Percentiles rank a stretch among this genome's conserved stretches.
Evolutionary conservation across 2,329 filamentous ascomycete genomes (phyloP).

Genomic region (Aspergillus phoenicis): DNA sequence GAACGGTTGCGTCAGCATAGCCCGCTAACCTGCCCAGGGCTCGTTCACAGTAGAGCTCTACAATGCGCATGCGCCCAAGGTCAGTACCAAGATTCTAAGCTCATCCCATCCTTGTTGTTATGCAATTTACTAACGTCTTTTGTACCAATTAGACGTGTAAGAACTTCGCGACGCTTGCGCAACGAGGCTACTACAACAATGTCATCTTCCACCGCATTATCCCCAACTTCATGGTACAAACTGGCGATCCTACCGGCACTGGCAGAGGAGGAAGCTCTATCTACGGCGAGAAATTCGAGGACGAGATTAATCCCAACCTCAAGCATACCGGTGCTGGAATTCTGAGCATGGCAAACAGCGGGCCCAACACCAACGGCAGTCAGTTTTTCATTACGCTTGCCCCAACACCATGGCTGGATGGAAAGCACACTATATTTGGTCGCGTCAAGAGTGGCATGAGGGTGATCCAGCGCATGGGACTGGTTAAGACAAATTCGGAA

Average conservation of each 20-base stretch:
- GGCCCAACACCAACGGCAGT: conserved; percentile 87
- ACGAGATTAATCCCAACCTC: conserved; percentile 77
- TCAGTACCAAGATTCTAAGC: conserved; percentile 27
- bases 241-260: conserved; percentile 90
- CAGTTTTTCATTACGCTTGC: conserved; percentile 97
- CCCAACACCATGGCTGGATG: conserved; percentile 76
- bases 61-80: conserved; percentile 78
- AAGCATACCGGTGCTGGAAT: conserved; percentile 93
- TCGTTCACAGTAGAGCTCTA: conserved; percentile 87
- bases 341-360: conserved; percentile 95
- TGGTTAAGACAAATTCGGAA: conserved; percentile 79
- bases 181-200: conserved; percentile 83
- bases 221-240: conserved; percentile 94
- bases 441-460: conserved; percentile 81
- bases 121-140: conserved; percentile 19
- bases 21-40: conserved; percentile 59
- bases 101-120: conserved; percentile 1
- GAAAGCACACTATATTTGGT: conserved; percentile 89
- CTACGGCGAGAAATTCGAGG: conserved; percentile 90
- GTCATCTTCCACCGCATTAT: conserved; percentile 93
- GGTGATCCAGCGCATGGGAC: conserved; percentile 82
- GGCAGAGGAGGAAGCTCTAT: conserved; percentile 86
- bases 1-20: not conserved
- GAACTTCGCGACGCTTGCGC: conserved; percentile 81
- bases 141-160: conserved; percentile 65